A percentile compares a stretch with the other conserved stretches of the same genome.
phyloP scores from a whole-genome alignment of 345 rosid species.

The Turritis glabra region DNA sequence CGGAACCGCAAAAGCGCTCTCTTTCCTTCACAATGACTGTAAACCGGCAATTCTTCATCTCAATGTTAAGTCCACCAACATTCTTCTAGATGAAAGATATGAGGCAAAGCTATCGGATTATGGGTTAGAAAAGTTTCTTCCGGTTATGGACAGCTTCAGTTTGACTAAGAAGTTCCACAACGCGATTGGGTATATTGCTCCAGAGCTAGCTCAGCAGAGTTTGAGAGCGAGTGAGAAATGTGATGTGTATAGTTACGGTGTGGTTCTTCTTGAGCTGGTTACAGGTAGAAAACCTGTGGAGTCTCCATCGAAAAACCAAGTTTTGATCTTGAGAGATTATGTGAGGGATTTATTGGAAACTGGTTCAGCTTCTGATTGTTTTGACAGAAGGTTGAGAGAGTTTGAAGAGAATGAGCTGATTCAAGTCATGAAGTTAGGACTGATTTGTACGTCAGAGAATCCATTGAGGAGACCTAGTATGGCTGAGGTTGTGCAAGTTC shows the following conservation, averaged over 20 bases:
- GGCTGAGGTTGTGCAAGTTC: slow-evolving; percentile 97
- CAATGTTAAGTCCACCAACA: slow-evolving; percentile 84
- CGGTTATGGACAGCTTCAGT: slow-evolving; percentile 75
- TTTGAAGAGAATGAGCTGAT: slow-evolving; percentile 86
- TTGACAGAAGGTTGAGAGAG: slow-evolving; percentile 70
- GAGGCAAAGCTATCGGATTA: slow-evolving; percentile 86
- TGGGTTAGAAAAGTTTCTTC: slow-evolving; percentile 79
- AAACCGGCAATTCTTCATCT: slow-evolving; percentile 88
- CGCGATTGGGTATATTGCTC: slow-evolving; percentile 98
- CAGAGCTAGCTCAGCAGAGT: slow-evolving; percentile 74
- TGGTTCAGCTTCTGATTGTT: slow-evolving; percentile 83
- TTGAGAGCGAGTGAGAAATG: slow-evolving; percentile 79
- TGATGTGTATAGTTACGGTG: slow-evolving; percentile 91
- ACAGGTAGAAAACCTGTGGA: slow-evolving; percentile 95
- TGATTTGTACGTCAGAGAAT: slow-evolving; percentile 73
- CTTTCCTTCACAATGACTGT: slow-evolving; percentile 92
- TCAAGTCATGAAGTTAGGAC: slow-evolving; percentile 90
- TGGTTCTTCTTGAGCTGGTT: slow-evolving; percentile 86
- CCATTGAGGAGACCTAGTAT: slow-evolving; percentile 92
- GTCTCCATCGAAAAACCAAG: slow-evolving; percentile 62
- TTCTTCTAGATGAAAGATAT: slow-evolving; percentile 74
- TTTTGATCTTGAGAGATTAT: slow-evolving; percentile 75
- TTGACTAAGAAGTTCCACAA: slow-evolving; percentile 66
- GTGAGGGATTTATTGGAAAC: slow-evolving; percentile 72
- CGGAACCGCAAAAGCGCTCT: slow-evolving; percentile 83